Percentiles rank a stretch among this genome's conserved stretches.
Conservation (phyloP, 1,284 basidiomycete genomes). For the Microbotryum violaceum region DNA sequence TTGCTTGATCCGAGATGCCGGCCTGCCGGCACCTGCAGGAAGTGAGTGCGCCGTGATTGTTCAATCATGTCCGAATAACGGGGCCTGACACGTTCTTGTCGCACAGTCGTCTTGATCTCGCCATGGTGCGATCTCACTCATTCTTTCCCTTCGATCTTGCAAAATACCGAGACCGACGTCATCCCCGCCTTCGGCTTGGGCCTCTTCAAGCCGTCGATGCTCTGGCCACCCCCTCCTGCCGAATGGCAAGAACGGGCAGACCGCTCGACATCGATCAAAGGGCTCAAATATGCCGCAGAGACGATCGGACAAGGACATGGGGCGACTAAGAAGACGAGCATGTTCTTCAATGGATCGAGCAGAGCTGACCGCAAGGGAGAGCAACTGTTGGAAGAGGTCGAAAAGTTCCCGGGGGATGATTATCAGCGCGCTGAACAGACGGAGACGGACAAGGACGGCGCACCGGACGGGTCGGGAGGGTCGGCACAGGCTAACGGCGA, state of each 20-base stretch:
- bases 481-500: not conserved
- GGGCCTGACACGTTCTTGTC: not conserved
- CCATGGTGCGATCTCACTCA: slow-evolving; percentile 71
- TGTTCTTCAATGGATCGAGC: not conserved
- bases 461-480: not conserved
- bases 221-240: slow-evolving; percentile 80
- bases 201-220: slow-evolving; percentile 62
- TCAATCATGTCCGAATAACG: too few relatives aligned
- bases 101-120: slow-evolving; percentile 59
- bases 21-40: slow-evolving; percentile 74
- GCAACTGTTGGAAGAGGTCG: slow-evolving; percentile 14
- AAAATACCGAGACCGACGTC: slow-evolving; percentile 66
- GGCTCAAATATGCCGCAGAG: slow-evolving; percentile 50
- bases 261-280: slow-evolving; percentile 36
- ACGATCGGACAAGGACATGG: not conserved
- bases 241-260: slow-evolving; percentile 47
- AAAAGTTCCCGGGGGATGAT: not conserved
- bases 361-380: slow-evolving; percentile 8
- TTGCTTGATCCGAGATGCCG: slow-evolving; percentile 82
- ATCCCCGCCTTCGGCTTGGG: slow-evolving; percentile 31
- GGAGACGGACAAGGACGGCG: not conserved
- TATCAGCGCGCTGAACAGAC: slow-evolving; percentile 9
- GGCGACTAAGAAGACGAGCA: not conserved
- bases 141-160: slow-evolving; percentile 79
- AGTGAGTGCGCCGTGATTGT: slow-evolving; percentile 36